Base-by-base conservation (phyloP, 2,329 filamentous ascomycete species). In the Colletotrichum tanaceti region DNA sequence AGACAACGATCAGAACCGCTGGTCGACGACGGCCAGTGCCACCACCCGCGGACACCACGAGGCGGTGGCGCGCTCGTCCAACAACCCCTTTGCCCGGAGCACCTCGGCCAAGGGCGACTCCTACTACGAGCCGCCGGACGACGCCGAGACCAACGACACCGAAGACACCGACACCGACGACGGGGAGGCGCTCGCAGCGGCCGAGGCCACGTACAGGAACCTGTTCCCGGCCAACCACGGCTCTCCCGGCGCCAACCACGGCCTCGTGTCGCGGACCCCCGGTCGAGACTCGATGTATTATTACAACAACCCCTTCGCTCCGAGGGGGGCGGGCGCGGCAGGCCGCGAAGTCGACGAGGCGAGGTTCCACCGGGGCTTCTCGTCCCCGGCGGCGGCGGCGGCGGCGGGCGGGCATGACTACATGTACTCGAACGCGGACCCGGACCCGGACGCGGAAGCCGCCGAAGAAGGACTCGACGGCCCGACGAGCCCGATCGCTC, bases 231-330 rank as follows among this genome's bases (percentile, higher is more conserved):
- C 41, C 16, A 22, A 38, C 10, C 10, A 28, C 9, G 38, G 50
- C n/a, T 11, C 50, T 5, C 28, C 46, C 1, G 6, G 18, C 9
- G 49, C 47, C 32, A 52, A 62, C 14, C 32, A 66, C 16, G 41
- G 10, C n/a, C n/a, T n/a, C n/a, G n/a, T n/a, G n/a, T n/a, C n/a
- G n/a, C n/a, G n/a, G n/a, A n/a, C n/a, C n/a, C n/a, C n/a, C n/a
- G n/a, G n/a, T n/a, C n/a, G n/a, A n/a, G n/a, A 65, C 47, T 65
- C 65, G 2, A 58, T 50, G 46, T 59, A 59, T n/a, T n/a, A n/a
- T n/a, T n/a, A n/a, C 11, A 55, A 54, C 62, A 60, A 65, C 14
- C 65, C 65, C 11, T 68, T 68, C 13, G 49, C 49, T 11, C 9
- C 62, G 9, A 46, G 16, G 22, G 13, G 49, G n/a, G n/a, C n/a